Evolutionary conservation across 1,284 basidiomycete genomes (phyloP), one percentile per base, ranked within the genome.

Genomic region (Boletellus deceptivus): DNA sequence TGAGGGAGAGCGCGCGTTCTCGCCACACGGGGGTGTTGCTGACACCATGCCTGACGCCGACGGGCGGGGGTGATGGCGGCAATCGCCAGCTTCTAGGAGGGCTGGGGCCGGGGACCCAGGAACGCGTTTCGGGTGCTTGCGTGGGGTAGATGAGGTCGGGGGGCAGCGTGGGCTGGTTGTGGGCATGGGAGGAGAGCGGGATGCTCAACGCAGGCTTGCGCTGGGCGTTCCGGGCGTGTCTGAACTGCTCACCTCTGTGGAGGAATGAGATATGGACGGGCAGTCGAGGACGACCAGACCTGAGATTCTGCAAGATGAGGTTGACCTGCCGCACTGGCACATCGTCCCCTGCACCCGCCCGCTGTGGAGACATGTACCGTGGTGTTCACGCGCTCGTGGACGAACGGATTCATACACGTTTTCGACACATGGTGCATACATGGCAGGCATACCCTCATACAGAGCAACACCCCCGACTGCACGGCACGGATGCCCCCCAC

Each of bases 181-280:
- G 65, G 29, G 61, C 54, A 48, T 62, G 57, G 35, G 63, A 58
- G 29, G 56, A 51, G 22, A 62, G 43, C 4, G 50, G 49, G 36
- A 18, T 36, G 29, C 24, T 52, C 1, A 65, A 59, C 10, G 66
- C 63, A 29, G 69, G 71, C 27, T 74, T 74, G 25, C 72, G 65
- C 48, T 66, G 72, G 7, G 77, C 55, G 59, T 88, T 88, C 54
- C 79, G 81, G 22, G 69, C 58, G 56, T 79, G 86, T 44, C 84
- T 75, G 53, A 81, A 86, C 40, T 87, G 82, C 63, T 88, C 86
- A 11, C 83, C 85, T 64, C 84, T 58, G 50, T 6, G 24, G 25
- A 39, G 3, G 24, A 20, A 35, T 27, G 47, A 43, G 44, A 43
- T 18, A 22, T 25, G 4, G 27, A 5, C 16, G 31, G n/a, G 29